A percentile compares a stretch with the other conserved stretches of the same genome.
phyloP scores from a whole-genome alignment of 192 early-diverging fungal genomes.

The Gryganskiella cystojenkinii region DNA sequence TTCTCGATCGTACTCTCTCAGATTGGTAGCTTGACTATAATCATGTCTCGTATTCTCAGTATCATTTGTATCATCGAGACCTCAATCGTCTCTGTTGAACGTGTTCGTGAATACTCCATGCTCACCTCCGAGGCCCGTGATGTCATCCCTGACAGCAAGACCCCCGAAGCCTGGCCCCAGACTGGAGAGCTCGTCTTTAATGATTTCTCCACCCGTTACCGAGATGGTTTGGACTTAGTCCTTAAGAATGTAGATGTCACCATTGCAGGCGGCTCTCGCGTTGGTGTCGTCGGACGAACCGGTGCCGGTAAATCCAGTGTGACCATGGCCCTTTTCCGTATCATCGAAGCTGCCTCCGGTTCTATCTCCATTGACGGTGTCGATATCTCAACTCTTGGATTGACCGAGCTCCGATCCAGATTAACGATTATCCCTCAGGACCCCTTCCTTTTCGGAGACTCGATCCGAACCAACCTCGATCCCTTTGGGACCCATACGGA shows the following conservation, averaged over 20 bases:
- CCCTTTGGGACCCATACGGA: slow-evolving; percentile 60
- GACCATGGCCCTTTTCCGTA: slow-evolving; percentile 69
- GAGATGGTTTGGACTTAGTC: slow-evolving; percentile 50
- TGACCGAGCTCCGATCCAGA: slow-evolving; percentile 62
- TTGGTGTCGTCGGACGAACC: slow-evolving; percentile 67
- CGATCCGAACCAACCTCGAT: slow-evolving; percentile 65
- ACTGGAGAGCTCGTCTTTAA: slow-evolving; percentile 59
- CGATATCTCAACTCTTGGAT: slow-evolving; percentile 62
- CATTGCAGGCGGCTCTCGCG: slow-evolving; percentile 59
- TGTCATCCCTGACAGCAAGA: slow-evolving; percentile 4
- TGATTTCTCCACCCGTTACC: slow-evolving; percentile 60
- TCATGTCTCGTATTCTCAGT: not conserved
- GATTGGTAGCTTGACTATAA: not conserved
- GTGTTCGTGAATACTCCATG: slow-evolving; percentile 76
- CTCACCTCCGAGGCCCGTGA: slow-evolving; percentile 66
- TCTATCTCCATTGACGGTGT: slow-evolving; percentile 62
- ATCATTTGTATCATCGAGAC: not conserved
- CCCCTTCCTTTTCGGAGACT: slow-evolving; percentile 67
- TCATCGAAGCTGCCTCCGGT: slow-evolving; percentile 65
- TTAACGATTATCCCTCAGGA: slow-evolving; percentile 80
- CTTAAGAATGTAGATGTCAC: slow-evolving; percentile 54
- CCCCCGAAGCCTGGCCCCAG: slow-evolving; percentile 58
- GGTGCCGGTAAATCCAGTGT: slow-evolving; percentile 74
- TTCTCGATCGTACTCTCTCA: not conserved
- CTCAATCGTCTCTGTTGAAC: slow-evolving; percentile 78